Percentiles rank a stretch among this genome's conserved stretches.
Evolutionary conservation across 148 eudicot genomes (phyloP).

Genomic region (Salicornia ramosissima): DNA sequence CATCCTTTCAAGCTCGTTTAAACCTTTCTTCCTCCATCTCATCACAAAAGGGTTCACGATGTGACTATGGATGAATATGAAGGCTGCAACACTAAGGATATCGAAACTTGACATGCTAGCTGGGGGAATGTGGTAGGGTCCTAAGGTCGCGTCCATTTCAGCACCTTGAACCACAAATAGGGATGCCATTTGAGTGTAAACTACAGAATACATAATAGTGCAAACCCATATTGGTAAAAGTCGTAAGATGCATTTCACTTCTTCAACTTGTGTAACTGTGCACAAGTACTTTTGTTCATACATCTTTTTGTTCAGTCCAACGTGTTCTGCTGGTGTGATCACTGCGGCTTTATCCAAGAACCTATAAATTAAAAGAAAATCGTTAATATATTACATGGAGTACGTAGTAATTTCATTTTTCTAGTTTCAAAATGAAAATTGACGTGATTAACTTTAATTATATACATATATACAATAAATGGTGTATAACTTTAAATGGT

Average conservation of each 20-base stretch:
- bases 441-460: too few species aligned
- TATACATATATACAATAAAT: too few species aligned
- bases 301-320: not conserved
- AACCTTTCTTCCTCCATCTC: slow-evolving; percentile 38
- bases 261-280: slow-evolving; percentile 72
- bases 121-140: slow-evolving; percentile 57
- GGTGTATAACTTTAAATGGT: too few species aligned
- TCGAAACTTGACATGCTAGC: slow-evolving; percentile 84
- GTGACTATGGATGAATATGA: slow-evolving; percentile 55
- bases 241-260: slow-evolving; percentile 70
- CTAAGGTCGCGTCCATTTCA: slow-evolving; percentile 47
- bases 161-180: slow-evolving; percentile 85
- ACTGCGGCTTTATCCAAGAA: slow-evolving; percentile 64
- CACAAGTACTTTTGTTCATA: slow-evolving; percentile 46
- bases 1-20: slow-evolving; percentile 66
- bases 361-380: slow-evolving; percentile 21
- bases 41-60: slow-evolving; percentile 45
- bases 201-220: slow-evolving; percentile 71
- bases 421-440: too few species aligned
- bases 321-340: slow-evolving; percentile 8
- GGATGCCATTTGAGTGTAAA: slow-evolving; percentile 76
- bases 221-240: slow-evolving; percentile 78
- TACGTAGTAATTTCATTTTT: too few species aligned
- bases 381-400: too few species aligned
- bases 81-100: slow-evolving; percentile 59